Evolutionary conservation across 179 eudicot species (phyloP), one percentile per base, ranked within the genome.

Genomic region (Actinidia arguta): DNA sequence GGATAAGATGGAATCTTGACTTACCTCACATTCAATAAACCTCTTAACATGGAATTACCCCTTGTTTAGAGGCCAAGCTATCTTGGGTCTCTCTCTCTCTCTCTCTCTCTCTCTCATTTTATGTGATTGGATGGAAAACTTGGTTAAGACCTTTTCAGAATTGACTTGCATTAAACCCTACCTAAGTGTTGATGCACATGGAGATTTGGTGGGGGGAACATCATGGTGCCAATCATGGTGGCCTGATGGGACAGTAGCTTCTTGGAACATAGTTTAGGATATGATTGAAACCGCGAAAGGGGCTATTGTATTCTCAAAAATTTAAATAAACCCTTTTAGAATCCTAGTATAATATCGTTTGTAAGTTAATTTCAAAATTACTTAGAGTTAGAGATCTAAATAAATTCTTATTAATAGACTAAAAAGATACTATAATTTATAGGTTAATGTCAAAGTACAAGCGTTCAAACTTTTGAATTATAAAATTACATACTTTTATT

Each of bases 221-320:
- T 73, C 85, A 84, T 81, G 87, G 87, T 88, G 90, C 52, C 81
- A 61, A 83, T 87, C n/a, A 87, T 78, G 82, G 82, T 59, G 73
- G 67, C 51, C 77, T 56, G 62, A 48, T 88, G 85, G 87, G 89
- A 83, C 66, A 54, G 76, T 22, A 51, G 42, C 76, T 87, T 86
- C 80, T 81, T 83, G 87, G 83, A 79, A 78, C 80, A 80, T 83
- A 66, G 85, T 84, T 36, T 81, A 67, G 20, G 82, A 81, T 75
- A 62, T 66, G 75, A 85, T 66, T 46, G 82, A 79, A 14, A 86
- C 70, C 18, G 74, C 70, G 56, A 78, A 82, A 70, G 83, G 83
- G 86, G 63, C 75, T 55, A 31, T 31, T 31, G 36, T 31, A 2
- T 31, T 31, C 36, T 31, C 36, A 31, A 31, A 31, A 31, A 31